Conservation (phyloP, 2,329 filamentous ascomycete genomes). For the Capronia epimyces region DNA sequence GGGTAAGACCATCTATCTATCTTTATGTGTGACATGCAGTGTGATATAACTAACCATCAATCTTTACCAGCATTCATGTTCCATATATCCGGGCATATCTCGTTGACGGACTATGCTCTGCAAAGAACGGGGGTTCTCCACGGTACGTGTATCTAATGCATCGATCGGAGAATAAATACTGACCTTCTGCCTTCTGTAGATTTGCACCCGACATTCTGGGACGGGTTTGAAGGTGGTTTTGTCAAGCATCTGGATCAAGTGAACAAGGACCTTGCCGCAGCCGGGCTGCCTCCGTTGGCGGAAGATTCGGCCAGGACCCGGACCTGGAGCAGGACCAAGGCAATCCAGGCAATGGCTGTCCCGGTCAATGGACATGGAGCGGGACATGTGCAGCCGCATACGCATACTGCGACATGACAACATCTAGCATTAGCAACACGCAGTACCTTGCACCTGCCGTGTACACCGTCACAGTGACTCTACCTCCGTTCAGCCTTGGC, state of each 20-base stretch:
- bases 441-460: no score
- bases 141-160: background rate
- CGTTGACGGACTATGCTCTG: slow-evolving; percentile 11
- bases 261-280: slow-evolving; percentile 15
- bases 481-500: no score
- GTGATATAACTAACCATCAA: background rate
- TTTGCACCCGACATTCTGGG: slow-evolving; percentile 17
- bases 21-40: background rate
- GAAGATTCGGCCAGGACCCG: background rate
- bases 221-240: slow-evolving; percentile 24
- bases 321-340: no score
- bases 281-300: slow-evolving; percentile 5
- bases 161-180: background rate
- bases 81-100: slow-evolving; percentile 12
- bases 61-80: slow-evolving; percentile 14
- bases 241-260: slow-evolving; percentile 26
- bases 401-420: no score
- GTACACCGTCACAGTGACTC: no score
- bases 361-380: background rate
- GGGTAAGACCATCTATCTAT: background rate
- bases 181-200: background rate
- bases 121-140: slow-evolving; percentile 6
- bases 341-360: no score
- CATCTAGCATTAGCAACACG: no score
- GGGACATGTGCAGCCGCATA: no score